Percentiles rank a stretch among this genome's conserved stretches.
phyloP scores from a whole-genome alignment of 75 land plant species.

The Pinus taeda region DNA sequence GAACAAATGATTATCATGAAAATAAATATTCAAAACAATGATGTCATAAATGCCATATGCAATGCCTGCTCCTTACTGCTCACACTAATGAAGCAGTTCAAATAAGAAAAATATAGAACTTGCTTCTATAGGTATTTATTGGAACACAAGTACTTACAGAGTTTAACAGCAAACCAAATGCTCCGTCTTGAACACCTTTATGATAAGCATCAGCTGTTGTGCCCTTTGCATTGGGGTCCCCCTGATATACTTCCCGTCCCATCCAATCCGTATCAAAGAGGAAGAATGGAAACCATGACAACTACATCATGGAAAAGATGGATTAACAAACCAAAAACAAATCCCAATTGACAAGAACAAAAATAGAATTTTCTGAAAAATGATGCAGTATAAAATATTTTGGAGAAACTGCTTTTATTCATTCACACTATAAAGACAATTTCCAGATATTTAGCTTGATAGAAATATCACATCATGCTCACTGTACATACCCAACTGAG shows the following conservation, averaged over 20 bases:
- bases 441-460: neutral
- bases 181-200: slow-evolving; percentile 91
- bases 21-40: neutral
- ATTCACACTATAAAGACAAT: neutral
- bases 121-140: neutral
- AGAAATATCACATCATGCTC: neutral
- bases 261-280: slow-evolving; percentile 99
- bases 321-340: neutral
- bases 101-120: neutral
- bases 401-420: neutral
- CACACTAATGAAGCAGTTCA: neutral
- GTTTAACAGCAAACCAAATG: slow-evolving; percentile 97
- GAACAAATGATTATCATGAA: neutral
- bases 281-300: slow-evolving; percentile 94
- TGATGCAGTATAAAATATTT: neutral
- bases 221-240: slow-evolving; percentile 64
- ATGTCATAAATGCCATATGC: neutral
- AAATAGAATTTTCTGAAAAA: neutral
- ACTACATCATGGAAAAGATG: slow-evolving; percentile 23
- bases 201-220: slow-evolving; percentile 56
- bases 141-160: slow-evolving; percentile 68
- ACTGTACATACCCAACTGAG: slow-evolving; percentile 77
- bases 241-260: slow-evolving; percentile 94
- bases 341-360: slow-evolving; percentile 1
- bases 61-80: neutral